Evolutionary conservation across 805 yeast species (phyloP).

Genomic region (Debaryomyces hansenii): DNA sequence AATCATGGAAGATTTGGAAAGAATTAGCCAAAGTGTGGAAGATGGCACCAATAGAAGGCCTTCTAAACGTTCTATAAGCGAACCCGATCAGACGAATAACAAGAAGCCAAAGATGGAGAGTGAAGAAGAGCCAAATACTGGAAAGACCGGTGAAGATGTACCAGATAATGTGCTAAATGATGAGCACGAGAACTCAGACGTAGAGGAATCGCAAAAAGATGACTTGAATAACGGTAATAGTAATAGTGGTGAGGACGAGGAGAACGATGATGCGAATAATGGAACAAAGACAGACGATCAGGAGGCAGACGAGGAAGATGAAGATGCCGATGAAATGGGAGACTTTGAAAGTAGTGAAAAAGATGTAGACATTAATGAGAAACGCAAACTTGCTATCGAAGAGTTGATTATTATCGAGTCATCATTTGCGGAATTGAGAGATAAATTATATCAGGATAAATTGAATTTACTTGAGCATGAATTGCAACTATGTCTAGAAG

Average conservation of each 20-base stretch:
- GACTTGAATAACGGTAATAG: conserved; percentile 13
- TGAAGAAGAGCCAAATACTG: conserved; percentile 1
- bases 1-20: conserved; percentile 6
- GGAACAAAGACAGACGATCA: conserved; percentile 16
- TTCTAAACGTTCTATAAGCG: neutral
- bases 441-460: conserved; percentile 81
- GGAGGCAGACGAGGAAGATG: conserved; percentile 11
- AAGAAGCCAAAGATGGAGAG: conserved; percentile 4
- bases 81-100: neutral
- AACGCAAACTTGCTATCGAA: conserved; percentile 63
- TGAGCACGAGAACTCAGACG: conserved; percentile 1
- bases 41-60: neutral
- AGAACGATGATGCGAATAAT: conserved; percentile 10
- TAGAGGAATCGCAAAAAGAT: conserved; percentile 6
- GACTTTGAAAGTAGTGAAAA: conserved; percentile 12
- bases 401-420: conserved; percentile 79
- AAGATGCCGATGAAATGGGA: conserved; percentile 11
- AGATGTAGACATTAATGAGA: conserved; percentile 33
- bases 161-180: conserved; percentile 3
- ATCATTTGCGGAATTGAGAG: conserved; percentile 83
- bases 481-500: conserved; percentile 79
- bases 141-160: neutral
- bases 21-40: conserved; percentile 3
- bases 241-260: conserved; percentile 14
- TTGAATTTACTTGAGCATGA: conserved; percentile 76